Conservation (phyloP, 1,139 yeast species). For the Yamadazyma aaseri region DNA sequence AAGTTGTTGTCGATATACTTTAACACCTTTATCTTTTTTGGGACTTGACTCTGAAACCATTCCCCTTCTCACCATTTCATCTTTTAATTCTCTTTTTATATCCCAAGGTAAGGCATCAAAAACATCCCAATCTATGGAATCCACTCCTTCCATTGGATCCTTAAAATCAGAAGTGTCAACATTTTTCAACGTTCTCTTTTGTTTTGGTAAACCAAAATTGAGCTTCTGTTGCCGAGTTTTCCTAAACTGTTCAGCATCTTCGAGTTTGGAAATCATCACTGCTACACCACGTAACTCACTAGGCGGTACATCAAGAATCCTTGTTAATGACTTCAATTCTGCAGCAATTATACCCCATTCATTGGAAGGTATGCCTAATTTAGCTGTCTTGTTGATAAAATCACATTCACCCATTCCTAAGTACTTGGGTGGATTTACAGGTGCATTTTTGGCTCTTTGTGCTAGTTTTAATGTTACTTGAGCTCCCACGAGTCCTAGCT, state of each 20-base stretch:
- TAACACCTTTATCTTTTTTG: slow-evolving; percentile 17
- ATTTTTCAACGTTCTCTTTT: slow-evolving; percentile 1
- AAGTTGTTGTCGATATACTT: slow-evolving; percentile 40
- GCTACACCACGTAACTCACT: slow-evolving; percentile 78
- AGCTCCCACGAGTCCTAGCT: slow-evolving; percentile 52
- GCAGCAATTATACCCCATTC: slow-evolving; percentile 61
- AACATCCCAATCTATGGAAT: slow-evolving; percentile 50
- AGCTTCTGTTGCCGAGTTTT: slow-evolving; percentile 41
- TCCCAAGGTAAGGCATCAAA: slow-evolving; percentile 54
- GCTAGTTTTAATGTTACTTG: slow-evolving; percentile 65
- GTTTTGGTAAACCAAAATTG: slow-evolving; percentile 25
- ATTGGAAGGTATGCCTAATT: slow-evolving; percentile 63
- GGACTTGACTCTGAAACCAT: slow-evolving; percentile 17
- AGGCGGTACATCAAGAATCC: slow-evolving; percentile 60
- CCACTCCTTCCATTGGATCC: slow-evolving; percentile 12
- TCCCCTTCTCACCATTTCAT: slow-evolving; percentile 44
- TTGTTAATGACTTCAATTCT: slow-evolving; percentile 56
- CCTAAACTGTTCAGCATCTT: slow-evolving; percentile 32
- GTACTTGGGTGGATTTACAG: slow-evolving; percentile 71
- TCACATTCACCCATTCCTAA: slow-evolving; percentile 86
- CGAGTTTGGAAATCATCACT: slow-evolving; percentile 59
- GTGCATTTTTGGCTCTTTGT: slow-evolving; percentile 62
- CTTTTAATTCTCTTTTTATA: slow-evolving; percentile 47
- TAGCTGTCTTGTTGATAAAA: slow-evolving; percentile 55
- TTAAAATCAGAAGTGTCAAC: slow-evolving; percentile 12